phyloP scores from a whole-genome alignment of 1,284 basidiomycete genomes.

The Ceratorhiza oryzae-sativae region DNA sequence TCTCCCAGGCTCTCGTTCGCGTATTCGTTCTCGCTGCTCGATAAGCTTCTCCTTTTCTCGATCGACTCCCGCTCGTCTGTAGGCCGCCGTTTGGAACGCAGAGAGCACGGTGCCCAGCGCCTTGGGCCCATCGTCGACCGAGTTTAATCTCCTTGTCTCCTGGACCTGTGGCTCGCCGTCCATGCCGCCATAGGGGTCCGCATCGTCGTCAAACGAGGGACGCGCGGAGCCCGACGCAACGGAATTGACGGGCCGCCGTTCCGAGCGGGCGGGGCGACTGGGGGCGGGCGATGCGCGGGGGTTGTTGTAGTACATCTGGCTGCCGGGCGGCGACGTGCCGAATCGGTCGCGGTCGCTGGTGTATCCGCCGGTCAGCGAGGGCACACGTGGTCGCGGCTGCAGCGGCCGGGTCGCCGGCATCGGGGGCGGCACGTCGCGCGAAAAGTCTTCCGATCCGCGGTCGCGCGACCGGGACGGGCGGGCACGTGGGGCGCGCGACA shows the following conservation, averaged over 20 bases:
- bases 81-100: conserved; percentile 66
- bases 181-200: conserved; percentile 50
- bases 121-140: conserved; percentile 41
- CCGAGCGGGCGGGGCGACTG: conserved; percentile 45
- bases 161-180: conserved; percentile 50
- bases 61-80: conserved; percentile 44
- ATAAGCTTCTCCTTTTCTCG: conserved; percentile 61
- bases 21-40: conserved; percentile 69
- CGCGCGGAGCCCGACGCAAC: conserved; percentile 14
- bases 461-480: conserved; percentile 35
- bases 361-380: conserved; percentile 29
- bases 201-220: conserved; percentile 38
- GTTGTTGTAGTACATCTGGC: conserved; percentile 32
- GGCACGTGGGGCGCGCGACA: conserved; percentile 29
- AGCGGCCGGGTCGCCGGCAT: conserved; percentile 28
- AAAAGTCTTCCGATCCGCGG: conserved; percentile 36
- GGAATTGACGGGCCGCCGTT: conserved; percentile 44
- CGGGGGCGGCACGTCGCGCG: conserved; percentile 24
- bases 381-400: conserved; percentile 37
- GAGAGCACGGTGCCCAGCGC: conserved; percentile 48
- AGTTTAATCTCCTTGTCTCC: conserved; percentile 44
- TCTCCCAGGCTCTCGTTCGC: conserved; percentile 65
- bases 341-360: conserved; percentile 13
- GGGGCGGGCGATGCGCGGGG: conserved; percentile 10
- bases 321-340: conserved; percentile 17